Evolutionary conservation across 2,329 filamentous ascomycete genomes (phyloP), one percentile per base, ranked within the genome.

Genomic region (Immersiporthe knoxdaviesiana): DNA sequence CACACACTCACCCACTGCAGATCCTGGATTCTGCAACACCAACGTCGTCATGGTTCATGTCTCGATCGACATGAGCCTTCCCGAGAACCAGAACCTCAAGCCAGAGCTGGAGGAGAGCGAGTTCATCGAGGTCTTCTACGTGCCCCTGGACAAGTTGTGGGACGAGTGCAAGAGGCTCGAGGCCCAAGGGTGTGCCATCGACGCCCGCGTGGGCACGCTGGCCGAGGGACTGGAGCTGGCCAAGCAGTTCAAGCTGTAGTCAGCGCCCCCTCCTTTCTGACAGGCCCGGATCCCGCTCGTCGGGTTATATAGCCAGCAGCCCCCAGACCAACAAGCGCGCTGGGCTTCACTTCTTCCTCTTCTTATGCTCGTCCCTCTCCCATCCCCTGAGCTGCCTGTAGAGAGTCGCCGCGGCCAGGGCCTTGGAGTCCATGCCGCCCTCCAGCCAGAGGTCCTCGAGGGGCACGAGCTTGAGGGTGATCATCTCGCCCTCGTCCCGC

Each of bases 191-290:
- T 94, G 87, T 78, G 92, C 91, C 1, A 92, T 96, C 73, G 92
- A 96, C 78, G 92, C 92, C 7, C 84, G 92, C 52, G 90, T 95
- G 2, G 92, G 90, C 1, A 92, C 91, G 6, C 79, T 95, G 60
- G 92, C 92, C 0, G 92, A 95, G 78, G 92, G 92, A 0, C 89
- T 95, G 70, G 89, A 94, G 76, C 80, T 93, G 72, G 90, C 90
- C 27, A 91, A 88, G 81, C 79, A 80, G 71, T 82, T 86, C 68
- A 82, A 81, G 72, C 75, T 86, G 32, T 83, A 70, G 68, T 24
- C n/a, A 6, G 35, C n/a, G n/a, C n/a, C n/a, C 14, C 18, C 35
- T 54, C n/a, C 35, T 41, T 41, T 11, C 14, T 47, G 52, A 32
- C 50, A 30, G 44, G 18, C 47, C 24, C 4, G 37, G 60, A 67